Evolutionary conservation across 2,329 filamentous ascomycete genomes (phyloP).

Genomic region (Dactylellina drechsleri): DNA sequence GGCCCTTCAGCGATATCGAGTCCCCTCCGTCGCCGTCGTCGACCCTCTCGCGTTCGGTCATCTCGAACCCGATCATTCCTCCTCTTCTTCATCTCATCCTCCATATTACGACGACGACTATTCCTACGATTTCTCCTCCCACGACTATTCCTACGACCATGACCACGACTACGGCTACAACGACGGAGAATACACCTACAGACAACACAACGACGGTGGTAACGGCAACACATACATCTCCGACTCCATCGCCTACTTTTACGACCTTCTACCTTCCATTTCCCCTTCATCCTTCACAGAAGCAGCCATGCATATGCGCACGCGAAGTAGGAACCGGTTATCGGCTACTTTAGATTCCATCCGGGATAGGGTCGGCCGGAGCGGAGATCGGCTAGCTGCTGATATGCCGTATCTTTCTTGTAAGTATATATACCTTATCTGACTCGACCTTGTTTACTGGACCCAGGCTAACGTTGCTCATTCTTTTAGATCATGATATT

Average conservation of each 20-base stretch:
- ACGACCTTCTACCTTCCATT: slow-evolving; percentile 44
- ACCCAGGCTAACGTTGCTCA: slow-evolving; percentile 5
- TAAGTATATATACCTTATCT: slow-evolving; percentile 63
- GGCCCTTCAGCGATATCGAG: slow-evolving; percentile 26
- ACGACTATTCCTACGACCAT: too few species aligned
- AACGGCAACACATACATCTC: slow-evolving; percentile 22
- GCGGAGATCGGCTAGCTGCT: slow-evolving; percentile 61
- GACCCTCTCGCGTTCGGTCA: slow-evolving; percentile 50
- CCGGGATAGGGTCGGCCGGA: slow-evolving; percentile 41
- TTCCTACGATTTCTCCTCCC: too few species aligned
- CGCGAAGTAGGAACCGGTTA: slow-evolving; percentile 38
- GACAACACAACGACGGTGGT: too few species aligned
- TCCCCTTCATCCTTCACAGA: slow-evolving; percentile 23
- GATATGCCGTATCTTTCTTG: slow-evolving; percentile 77
- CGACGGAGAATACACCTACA: too few species aligned
- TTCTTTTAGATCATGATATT: slow-evolving; percentile 70
- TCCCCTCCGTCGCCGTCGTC: slow-evolving; percentile 1
- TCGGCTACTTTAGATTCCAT: slow-evolving; percentile 38
- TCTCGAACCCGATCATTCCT: slow-evolving; percentile 23
- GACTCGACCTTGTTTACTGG: too few species aligned
- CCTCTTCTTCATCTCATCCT: not conserved
- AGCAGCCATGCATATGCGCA: slow-evolving; percentile 43
- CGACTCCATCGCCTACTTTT: slow-evolving; percentile 42
- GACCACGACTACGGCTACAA: too few species aligned
- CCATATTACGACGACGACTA: too few species aligned